Base-by-base conservation (phyloP, 1,284 basidiomycete species). In the Porogramme epimiltina region DNA sequence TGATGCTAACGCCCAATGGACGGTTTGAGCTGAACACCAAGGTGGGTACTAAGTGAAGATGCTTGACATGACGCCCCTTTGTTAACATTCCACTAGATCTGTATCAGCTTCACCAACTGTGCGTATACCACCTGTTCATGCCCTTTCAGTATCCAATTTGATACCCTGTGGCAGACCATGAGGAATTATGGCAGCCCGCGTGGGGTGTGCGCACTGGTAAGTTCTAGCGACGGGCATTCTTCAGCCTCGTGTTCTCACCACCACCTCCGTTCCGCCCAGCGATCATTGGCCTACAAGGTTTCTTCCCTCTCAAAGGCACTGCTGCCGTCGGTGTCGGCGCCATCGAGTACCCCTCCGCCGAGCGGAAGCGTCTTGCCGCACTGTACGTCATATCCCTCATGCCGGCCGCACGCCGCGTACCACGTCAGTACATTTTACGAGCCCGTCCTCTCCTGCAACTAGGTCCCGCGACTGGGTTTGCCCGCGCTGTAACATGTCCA, bases 21-120 rank as follows among this genome's bases (percentile, higher is more conserved):
- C 83, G 95, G 37, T 98, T 97, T 68, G 95, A 98, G 72, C 78
- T 95, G 42, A 93, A 95, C 68, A 95, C 93, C 56, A 97, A 97
- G 87, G 94, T 93, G n/a, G 11, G 26, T 18, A 65, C 61, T 81
- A 31, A 13, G 13, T n/a, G n/a, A 31, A 4, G 42, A 13, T 45
- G 8, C 24, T 34, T 22, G 37, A 16, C 18, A 26, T 37, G 31
- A 24, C 18, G 8, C 26, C 26, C 37, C 31, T 10, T 19, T 42
- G 28, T 31, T 48, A 25, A 38, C 23, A n/a, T 22, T 33, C n/a
- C 39, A 19, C 11, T 18, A 92, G 94, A 93, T 96, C 55, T 95
- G 93, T 67, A 95, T 95, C 63, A 95, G 93, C 63, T 90, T 95
- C 66, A 95, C 93, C 11, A 93, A 81, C 58, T 95, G 89, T 91